Conservation (phyloP, 1,284 basidiomycete genomes). For the Kalmanozyma brasiliensis region DNA sequence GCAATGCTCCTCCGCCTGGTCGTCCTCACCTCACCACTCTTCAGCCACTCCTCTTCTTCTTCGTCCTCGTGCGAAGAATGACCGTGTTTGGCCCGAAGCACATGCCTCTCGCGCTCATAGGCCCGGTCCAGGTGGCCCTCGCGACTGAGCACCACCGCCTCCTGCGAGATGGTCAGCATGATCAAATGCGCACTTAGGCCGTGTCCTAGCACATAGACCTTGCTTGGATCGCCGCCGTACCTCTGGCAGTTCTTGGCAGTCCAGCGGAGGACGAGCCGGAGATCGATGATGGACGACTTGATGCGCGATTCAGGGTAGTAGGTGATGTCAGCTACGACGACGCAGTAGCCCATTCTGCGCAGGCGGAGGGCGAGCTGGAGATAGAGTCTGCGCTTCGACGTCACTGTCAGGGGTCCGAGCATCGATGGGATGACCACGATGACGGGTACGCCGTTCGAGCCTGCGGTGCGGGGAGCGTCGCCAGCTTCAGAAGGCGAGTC, state of each 20-base stretch:
- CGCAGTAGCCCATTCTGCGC: slow-evolving; percentile 67
- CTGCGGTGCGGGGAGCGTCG: background rate
- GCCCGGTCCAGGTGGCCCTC: slow-evolving; percentile 46
- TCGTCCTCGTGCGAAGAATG: slow-evolving; percentile 6
- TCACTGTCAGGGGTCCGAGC: slow-evolving; percentile 55
- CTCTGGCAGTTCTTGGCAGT: slow-evolving; percentile 58
- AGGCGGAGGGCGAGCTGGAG: slow-evolving; percentile 67
- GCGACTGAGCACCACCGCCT: slow-evolving; percentile 66
- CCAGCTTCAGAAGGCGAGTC: slow-evolving; percentile 10
- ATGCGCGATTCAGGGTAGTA: slow-evolving; percentile 66
- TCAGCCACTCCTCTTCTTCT: slow-evolving; percentile 49
- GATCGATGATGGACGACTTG: slow-evolving; percentile 64
- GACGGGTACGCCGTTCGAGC: slow-evolving; percentile 58
- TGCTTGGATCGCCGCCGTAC: slow-evolving; percentile 67
- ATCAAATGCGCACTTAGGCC: slow-evolving; percentile 68
- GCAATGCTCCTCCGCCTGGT: background rate
- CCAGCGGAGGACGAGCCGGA: slow-evolving; percentile 67
- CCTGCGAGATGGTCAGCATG: slow-evolving; percentile 68
- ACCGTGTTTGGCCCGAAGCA: slow-evolving; percentile 15
- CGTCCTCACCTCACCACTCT: slow-evolving; percentile 41
- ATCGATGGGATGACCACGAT: slow-evolving; percentile 67
- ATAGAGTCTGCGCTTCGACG: slow-evolving; percentile 54
- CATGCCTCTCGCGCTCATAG: slow-evolving; percentile 35
- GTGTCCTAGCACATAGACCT: slow-evolving; percentile 68
- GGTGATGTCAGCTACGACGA: slow-evolving; percentile 68